Percentiles rank a stretch among this genome's conserved stretches.
Conservation (phyloP, 2,329 filamentous ascomycete species). For the Stagonosporopsis vannaccii region DNA sequence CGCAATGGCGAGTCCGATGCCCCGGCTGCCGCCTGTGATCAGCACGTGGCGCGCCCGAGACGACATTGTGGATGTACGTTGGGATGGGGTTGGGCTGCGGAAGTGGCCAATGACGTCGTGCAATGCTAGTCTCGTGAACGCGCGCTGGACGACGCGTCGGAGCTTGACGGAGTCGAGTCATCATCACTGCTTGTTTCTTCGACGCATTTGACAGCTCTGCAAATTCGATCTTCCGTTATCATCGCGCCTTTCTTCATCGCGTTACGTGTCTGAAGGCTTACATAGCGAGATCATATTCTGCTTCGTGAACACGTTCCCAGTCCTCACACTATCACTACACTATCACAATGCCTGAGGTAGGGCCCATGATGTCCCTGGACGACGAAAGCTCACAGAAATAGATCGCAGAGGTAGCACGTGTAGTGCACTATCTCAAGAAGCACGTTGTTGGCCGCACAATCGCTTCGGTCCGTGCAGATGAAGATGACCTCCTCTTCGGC, state of each 20-base stretch:
- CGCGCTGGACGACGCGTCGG: constrained; percentile 25
- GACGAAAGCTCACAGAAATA: not conserved
- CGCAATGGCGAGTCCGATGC: constrained; percentile 50
- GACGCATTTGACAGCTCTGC: not conserved
- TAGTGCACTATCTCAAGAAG: constrained; percentile 83
- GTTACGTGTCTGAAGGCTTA: not conserved
- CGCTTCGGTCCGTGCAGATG: constrained; percentile 70
- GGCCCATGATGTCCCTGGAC: not conserved
- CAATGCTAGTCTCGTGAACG: constrained; percentile 36
- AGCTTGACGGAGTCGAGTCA: constrained; percentile 13
- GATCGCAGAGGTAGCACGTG: constrained; percentile 73
- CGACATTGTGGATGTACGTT: constrained; percentile 3
- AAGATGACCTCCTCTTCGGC: constrained; percentile 87
- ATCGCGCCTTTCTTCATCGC: not conserved
- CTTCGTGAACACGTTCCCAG: not conserved
- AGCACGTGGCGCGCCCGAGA: constrained; percentile 36
- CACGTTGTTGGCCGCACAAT: constrained; percentile 87
- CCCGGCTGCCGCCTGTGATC: constrained; percentile 49
- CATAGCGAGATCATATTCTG: not conserved
- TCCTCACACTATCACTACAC: not conserved
- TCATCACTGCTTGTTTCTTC: constrained; percentile 9
- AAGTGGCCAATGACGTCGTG: constrained; percentile 35
- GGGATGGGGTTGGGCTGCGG: not conserved
- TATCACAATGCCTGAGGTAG: constrained; percentile 47
- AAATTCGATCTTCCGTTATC: too few species aligned